A percentile compares a stretch with the other conserved stretches of the same genome.
These are phyloP conservation scores for Aegle marmelos DNA, from an alignment of 345 rosid species.

Conservation along the genomic window DNA sequence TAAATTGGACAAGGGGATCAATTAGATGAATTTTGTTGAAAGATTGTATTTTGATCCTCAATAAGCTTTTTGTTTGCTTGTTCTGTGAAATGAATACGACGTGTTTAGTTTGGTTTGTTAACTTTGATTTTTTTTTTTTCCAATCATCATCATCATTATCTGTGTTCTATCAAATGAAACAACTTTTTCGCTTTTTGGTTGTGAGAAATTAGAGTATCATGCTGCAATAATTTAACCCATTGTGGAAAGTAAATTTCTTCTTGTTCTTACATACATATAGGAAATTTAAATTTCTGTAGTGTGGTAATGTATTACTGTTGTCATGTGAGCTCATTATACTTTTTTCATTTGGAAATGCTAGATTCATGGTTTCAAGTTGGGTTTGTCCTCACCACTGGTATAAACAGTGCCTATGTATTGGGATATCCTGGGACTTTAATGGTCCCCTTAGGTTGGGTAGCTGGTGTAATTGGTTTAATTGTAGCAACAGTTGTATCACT, in stretches of 20 bases:
- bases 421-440: slow-evolving; percentile 88
- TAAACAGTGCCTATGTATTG: slow-evolving; percentile 87
- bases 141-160: no score
- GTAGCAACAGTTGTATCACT: slow-evolving; percentile 67
- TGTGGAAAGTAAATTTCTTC: background rate
- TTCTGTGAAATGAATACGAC: background rate
- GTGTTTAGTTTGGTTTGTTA: background rate
- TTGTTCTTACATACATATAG: background rate
- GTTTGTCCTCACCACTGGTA: slow-evolving; percentile 75
- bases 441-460: slow-evolving; percentile 89
- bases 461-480: slow-evolving; percentile 69
- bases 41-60: slow-evolving; percentile 1
- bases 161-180: background rate
- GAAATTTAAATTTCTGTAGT: background rate
- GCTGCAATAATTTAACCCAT: background rate
- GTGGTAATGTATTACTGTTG: background rate
- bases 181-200: background rate
- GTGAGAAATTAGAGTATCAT: background rate
- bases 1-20: background rate
- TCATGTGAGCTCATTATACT: background rate
- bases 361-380: slow-evolving; percentile 95
- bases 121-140: background rate
- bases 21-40: background rate
- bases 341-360: slow-evolving; percentile 25
- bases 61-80: background rate